Conservation (phyloP, 176 grass and related monocot genomes). For the Melocanna baccifera region DNA sequence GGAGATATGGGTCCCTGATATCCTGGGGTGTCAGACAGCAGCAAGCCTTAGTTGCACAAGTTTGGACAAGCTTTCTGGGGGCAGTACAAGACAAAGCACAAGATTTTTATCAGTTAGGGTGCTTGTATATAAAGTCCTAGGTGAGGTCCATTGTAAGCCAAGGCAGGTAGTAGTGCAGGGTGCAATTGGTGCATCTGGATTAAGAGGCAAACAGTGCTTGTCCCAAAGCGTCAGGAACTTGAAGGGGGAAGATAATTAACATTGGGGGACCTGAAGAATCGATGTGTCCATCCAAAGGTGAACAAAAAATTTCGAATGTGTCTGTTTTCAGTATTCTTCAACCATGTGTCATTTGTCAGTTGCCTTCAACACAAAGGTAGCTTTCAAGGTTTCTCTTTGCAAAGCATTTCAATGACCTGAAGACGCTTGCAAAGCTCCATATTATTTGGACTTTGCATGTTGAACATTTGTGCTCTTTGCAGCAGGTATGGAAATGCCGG, state of each 20-base stretch:
- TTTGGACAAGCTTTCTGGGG: slow-evolving; percentile 1
- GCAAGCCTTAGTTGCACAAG: neutral
- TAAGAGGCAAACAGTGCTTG: slow-evolving; percentile 1
- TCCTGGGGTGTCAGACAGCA: neutral
- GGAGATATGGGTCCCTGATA: slow-evolving; percentile 24
- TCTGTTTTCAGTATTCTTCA: neutral
- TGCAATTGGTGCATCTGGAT: slow-evolving; percentile 4
- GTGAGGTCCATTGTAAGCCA: slow-evolving; percentile 27
- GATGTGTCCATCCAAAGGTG: slow-evolving; percentile 22
- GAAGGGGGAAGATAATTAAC: neutral
- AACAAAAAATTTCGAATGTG: neutral
- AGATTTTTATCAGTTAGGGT: slow-evolving; percentile 1
- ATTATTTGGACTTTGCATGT: neutral
- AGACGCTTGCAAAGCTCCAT: neutral
- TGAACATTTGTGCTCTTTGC: neutral
- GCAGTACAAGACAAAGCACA: neutral
- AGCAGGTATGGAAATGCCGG: slow-evolving; percentile 13
- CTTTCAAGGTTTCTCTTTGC: neutral
- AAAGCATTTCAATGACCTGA: neutral
- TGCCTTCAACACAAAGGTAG: neutral
- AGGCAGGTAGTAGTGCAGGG: neutral
- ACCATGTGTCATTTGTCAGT: neutral
- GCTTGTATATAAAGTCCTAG: slow-evolving; percentile 25
- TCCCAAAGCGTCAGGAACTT: slow-evolving; percentile 10
- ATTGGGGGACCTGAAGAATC: neutral